These are phyloP conservation scores for Geotrichum armillariae DNA, from an alignment of 1,139 yeast genomes.

Conservation along the genomic window DNA sequence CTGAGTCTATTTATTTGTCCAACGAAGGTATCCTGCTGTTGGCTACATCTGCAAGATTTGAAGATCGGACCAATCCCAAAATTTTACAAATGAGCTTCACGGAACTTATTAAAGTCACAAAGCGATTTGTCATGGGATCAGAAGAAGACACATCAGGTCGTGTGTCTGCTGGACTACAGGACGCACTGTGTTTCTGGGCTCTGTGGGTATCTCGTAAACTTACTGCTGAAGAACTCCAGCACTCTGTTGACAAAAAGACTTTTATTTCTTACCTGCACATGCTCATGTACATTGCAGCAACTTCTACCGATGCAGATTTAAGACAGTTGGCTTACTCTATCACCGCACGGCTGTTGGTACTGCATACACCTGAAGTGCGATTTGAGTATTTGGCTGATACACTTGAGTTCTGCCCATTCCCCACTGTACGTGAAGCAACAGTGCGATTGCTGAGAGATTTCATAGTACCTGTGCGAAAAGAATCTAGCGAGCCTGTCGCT, in stretches of 20 bases:
- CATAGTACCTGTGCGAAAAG: not conserved
- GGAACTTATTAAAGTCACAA: conserved; percentile 29
- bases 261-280: conserved; percentile 49
- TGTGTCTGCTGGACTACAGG: conserved; percentile 42
- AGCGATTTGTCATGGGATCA: conserved; percentile 13
- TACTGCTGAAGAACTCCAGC: conserved; percentile 27
- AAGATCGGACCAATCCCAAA: conserved; percentile 26
- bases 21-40: conserved; percentile 38
- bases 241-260: conserved; percentile 24
- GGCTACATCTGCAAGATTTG: conserved; percentile 37
- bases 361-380: conserved; percentile 55
- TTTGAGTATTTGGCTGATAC: conserved; percentile 67
- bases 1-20: conserved; percentile 25
- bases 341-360: conserved; percentile 45
- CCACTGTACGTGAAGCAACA: conserved; percentile 56
- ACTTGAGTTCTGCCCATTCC: conserved; percentile 66
- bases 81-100: conserved; percentile 26
- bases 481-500: not conserved
- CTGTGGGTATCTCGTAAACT: conserved; percentile 42
- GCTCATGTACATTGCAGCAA: conserved; percentile 28
- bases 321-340: conserved; percentile 36
- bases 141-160: conserved; percentile 35
- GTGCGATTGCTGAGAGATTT: conserved; percentile 58
- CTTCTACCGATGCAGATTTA: conserved; percentile 39
- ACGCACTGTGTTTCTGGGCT: conserved; percentile 46